Percentiles rank a stretch among this genome's conserved stretches.
These are phyloP conservation scores for Chytriomyces hyalinus DNA, from an alignment of 192 early-diverging fungal genomes.

Conservation along the genomic window DNA sequence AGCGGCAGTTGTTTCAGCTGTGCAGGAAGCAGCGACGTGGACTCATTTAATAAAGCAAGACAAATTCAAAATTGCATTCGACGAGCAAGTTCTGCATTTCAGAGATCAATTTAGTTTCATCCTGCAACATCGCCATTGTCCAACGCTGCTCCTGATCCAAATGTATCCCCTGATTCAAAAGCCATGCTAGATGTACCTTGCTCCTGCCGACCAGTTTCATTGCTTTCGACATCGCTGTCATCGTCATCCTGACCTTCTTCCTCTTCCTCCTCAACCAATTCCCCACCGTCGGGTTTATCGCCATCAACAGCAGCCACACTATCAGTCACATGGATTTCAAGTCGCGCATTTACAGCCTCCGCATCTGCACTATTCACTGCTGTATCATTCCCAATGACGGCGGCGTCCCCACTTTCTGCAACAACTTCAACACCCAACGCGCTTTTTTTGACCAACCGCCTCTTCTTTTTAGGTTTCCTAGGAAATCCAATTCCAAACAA, in stretches of 20 bases:
- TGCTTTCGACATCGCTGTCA: constrained; percentile 15
- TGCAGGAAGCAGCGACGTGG: too few species aligned
- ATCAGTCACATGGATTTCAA: neutral
- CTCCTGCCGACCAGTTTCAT: neutral
- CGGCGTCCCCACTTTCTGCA: neutral
- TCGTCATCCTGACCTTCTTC: constrained; percentile 27
- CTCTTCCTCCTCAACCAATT: neutral
- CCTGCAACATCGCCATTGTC: neutral
- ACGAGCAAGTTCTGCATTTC: too few species aligned
- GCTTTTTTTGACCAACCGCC: constrained; percentile 11
- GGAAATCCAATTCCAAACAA: neutral
- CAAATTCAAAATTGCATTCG: too few species aligned
- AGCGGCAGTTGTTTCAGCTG: too few species aligned
- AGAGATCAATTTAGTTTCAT: neutral
- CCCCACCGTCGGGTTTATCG: constrained; percentile 11
- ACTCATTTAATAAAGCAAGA: too few species aligned
- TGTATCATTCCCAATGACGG: neutral
- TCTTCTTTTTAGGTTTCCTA: constrained; percentile 7
- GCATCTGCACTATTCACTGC: neutral
- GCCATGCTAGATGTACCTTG: neutral
- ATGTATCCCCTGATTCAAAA: neutral
- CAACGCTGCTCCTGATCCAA: neutral
- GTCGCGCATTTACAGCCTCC: neutral
- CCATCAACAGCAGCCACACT: neutral
- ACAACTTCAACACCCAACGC: neutral